Percentiles rank a stretch among this genome's conserved stretches.
These are phyloP conservation scores for Pythium dissimile DNA, from an alignment of 352 stramenopile genomes.

Conservation along the genomic window DNA sequence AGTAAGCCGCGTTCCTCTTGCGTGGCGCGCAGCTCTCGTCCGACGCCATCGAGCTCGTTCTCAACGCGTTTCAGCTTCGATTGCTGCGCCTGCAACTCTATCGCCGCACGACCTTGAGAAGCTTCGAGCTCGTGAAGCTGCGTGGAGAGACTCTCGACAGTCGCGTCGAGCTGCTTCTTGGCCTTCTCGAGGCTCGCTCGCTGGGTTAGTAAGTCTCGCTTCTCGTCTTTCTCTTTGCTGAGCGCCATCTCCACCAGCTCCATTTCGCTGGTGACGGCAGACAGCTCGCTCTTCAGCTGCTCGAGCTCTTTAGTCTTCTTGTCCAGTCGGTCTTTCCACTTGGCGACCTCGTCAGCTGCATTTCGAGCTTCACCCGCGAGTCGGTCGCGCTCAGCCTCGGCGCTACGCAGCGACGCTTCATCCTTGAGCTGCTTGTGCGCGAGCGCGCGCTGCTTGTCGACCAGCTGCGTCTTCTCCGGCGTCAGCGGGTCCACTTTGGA, in stretches of 20 bases:
- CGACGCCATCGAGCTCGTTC: constrained; percentile 23
- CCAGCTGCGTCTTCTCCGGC: constrained; percentile 27
- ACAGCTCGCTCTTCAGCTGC: constrained; percentile 11
- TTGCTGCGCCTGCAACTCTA: constrained; percentile 30
- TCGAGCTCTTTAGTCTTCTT: constrained; percentile 37
- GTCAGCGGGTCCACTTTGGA: constrained; percentile 21
- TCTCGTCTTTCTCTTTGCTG: constrained; percentile 25
- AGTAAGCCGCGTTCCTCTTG: constrained; percentile 29
- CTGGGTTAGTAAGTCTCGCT: constrained; percentile 18
- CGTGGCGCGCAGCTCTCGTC: constrained; percentile 18
- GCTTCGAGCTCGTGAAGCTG: constrained; percentile 26
- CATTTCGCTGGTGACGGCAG: constrained; percentile 29
- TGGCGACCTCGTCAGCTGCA: constrained; percentile 16
- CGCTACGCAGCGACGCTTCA: constrained; percentile 4
- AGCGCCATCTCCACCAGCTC: constrained; percentile 25
- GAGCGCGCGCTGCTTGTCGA: constrained; percentile 27
- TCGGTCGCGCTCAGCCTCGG: constrained; percentile 20
- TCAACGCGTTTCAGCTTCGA: constrained; percentile 34
- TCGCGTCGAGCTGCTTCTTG: constrained; percentile 26
- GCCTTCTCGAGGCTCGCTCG: constrained; percentile 23
- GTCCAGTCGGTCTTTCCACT: constrained; percentile 32
- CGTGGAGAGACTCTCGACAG: constrained; percentile 19
- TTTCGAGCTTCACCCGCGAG: constrained; percentile 19
- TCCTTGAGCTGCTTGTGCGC: constrained; percentile 26
- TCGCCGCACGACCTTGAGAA: constrained; percentile 4